These are phyloP conservation scores for Malus asiatica DNA, from an alignment of 306 rosid species.

Conservation along the genomic window DNA sequence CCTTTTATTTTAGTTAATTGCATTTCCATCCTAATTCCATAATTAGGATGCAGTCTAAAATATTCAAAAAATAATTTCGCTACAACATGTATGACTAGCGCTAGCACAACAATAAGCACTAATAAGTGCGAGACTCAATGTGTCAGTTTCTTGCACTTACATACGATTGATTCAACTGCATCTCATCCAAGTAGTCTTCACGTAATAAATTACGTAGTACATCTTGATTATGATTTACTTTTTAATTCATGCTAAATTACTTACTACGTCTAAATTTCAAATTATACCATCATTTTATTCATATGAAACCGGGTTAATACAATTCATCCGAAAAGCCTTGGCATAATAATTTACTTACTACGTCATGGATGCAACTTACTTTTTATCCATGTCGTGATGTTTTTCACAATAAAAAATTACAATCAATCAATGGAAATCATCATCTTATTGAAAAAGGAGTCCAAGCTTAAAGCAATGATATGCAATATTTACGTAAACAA, in stretches of 20 bases:
- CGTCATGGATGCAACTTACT: background rate
- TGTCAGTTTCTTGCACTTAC: background rate
- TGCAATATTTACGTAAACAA: background rate
- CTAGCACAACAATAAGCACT: no score
- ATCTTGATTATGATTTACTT: background rate
- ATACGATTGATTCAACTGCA: background rate
- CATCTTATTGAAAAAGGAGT: background rate
- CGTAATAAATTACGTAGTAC: no score
- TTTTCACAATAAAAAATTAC: background rate
- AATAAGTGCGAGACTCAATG: no score
- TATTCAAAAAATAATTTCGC: no score
- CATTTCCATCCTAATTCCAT: no score
- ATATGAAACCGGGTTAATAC: background rate
- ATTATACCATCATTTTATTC: no score
- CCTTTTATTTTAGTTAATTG: no score
- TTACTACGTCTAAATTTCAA: no score
- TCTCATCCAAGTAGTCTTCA: background rate
- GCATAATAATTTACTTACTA: background rate
- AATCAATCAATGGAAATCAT: background rate
- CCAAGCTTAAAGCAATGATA: background rate
- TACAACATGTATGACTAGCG: no score
- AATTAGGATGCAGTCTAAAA: background rate
- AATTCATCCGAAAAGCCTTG: background rate
- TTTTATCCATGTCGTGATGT: background rate
- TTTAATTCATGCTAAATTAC: background rate